Base-by-base conservation (phyloP, 192 early-diverging fungal genomes). In the Allomyces macrogynus region DNA sequence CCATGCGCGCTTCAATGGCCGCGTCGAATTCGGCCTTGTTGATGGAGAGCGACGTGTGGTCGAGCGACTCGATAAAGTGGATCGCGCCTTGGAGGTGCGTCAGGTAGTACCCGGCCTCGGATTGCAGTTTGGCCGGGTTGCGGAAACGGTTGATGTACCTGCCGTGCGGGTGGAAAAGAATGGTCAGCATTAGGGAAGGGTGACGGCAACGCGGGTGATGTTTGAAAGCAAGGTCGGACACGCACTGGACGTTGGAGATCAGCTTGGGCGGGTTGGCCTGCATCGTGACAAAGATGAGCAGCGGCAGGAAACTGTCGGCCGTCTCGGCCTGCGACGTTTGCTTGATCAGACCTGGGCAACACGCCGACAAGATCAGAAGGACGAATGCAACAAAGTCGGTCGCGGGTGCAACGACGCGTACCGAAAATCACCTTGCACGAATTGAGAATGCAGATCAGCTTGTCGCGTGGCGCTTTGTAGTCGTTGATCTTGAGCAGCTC, bases 371-470 rank as follows among this genome's bases (percentile, higher is more conserved):
- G 7, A 7, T 40, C 32, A 40, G 32, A 26, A 26, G 26, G n/a
- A n/a, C n/a, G n/a, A n/a, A n/a, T n/a, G n/a, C n/a, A n/a, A n/a
- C n/a, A n/a, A n/a, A n/a, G n/a, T n/a, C n/a, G n/a, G n/a, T n/a
- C n/a, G n/a, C n/a, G n/a, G n/a, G n/a, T 40, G 32, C 4, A 40
- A 40, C 32, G 7, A 40, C 32, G 12, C 73, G 68, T 68, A 74
- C 87, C 86, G 72, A 86, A 88, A 62, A 90, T 89, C 40, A 88
- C 84, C 22, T 87, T 88, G 77, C 87, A 89, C 72, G 87, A 86
- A 71, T 90, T 90, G 40, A 89, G 72, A 40, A 90, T 81, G 68
- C 89, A 90, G 61, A 90, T 90, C 61, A 89, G 78, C 61, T 90
- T 90, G 65, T 90, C 89, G 63, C 87, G 78, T 27, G 89, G 89